These are phyloP conservation scores for Microbotryum saponariae DNA, from an alignment of 1,284 basidiomycete genomes.

Conservation along the genomic window DNA sequence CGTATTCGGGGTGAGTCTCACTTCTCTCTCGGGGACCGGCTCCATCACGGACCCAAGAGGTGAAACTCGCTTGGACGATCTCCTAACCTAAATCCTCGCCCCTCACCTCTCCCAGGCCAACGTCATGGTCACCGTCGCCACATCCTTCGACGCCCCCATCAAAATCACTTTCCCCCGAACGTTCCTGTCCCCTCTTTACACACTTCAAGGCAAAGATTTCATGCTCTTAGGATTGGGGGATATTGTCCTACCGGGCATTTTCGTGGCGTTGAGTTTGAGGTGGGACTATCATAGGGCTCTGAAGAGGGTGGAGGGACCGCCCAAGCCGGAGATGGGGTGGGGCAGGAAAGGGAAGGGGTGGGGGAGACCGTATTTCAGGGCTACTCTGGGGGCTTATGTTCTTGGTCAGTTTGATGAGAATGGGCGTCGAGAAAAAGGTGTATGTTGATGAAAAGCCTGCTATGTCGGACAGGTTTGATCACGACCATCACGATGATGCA, in stretches of 20 bases:
- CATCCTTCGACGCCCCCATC: constrained; percentile 85
- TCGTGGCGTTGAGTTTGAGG: constrained; percentile 78
- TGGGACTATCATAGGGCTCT: constrained; percentile 60
- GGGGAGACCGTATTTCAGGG: constrained; percentile 69
- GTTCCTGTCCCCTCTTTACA: too few species aligned
- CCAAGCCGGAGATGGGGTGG: too few species aligned
- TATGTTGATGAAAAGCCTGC: neutral
- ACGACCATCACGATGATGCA: constrained; percentile 87
- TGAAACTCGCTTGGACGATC: neutral
- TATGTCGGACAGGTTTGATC: constrained; percentile 43
- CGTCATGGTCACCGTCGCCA: constrained; percentile 85
- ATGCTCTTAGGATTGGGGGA: constrained; percentile 88
- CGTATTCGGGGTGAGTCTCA: neutral
- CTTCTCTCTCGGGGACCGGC: neutral
- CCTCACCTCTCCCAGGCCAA: constrained; percentile 4
- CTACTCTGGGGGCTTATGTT: constrained; percentile 67
- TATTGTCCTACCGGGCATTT: constrained; percentile 71
- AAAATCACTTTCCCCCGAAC: constrained; percentile 75
- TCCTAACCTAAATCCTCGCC: neutral
- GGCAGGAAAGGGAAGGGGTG: constrained; percentile 41
- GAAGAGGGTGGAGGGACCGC: constrained; percentile 26
- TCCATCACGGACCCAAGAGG: too few species aligned
- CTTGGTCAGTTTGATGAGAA: constrained; percentile 45
- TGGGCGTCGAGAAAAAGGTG: too few species aligned
- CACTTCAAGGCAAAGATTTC: constrained; percentile 43